Evolutionary conservation across 768 basidiomycete genomes (phyloP).

Genomic region (Trichaptum fuscoviolaceum): DNA sequence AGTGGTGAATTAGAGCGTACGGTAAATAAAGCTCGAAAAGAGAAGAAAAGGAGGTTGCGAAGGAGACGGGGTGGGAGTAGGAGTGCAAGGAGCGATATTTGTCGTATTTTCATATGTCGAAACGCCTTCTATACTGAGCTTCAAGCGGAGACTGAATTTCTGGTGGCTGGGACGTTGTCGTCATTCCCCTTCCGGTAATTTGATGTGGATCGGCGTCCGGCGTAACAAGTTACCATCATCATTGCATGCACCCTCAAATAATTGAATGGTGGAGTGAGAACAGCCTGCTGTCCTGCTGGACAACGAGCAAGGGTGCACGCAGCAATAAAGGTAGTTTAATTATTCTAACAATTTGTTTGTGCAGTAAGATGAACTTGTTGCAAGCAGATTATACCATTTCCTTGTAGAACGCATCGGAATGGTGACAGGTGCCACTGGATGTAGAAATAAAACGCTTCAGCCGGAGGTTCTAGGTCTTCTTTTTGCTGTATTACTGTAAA

Average conservation of each 20-base stretch:
- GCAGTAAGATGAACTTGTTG: background rate
- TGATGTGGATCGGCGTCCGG: background rate
- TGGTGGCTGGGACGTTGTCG: background rate
- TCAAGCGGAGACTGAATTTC: background rate
- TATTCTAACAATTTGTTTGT: background rate
- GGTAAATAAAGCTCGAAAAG: background rate
- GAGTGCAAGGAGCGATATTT: conserved; percentile 3
- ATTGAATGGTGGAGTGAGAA: background rate
- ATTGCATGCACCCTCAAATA: background rate
- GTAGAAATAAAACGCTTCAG: too few relatives aligned
- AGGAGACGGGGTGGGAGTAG: background rate
- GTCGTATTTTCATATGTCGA: background rate
- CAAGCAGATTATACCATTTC: background rate
- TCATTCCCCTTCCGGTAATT: background rate
- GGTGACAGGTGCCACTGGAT: background rate
- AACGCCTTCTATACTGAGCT: background rate
- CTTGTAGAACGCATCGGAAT: background rate
- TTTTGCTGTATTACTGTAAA: too few relatives aligned
- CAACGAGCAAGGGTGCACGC: background rate
- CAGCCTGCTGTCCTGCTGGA: background rate
- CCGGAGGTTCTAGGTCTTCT: too few relatives aligned
- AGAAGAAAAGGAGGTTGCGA: conserved; percentile 4
- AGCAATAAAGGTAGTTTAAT: background rate
- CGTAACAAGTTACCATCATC: background rate
- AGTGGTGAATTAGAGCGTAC: background rate